phyloP scores from a whole-genome alignment of 306 rosid genomes.

The Quillaja saponaria region DNA sequence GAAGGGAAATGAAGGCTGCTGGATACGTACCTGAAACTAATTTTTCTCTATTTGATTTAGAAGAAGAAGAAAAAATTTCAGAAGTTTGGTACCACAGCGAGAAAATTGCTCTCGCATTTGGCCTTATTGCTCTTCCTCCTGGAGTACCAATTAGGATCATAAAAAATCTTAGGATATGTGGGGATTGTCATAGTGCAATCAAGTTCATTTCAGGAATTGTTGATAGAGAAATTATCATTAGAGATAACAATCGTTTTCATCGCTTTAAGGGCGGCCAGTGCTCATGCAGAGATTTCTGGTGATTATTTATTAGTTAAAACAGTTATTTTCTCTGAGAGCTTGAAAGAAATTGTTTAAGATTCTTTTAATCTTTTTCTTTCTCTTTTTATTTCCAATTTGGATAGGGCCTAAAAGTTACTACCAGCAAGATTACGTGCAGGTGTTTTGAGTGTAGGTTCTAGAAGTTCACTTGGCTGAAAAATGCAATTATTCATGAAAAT shows the following conservation, averaged over 20 bases:
- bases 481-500: too few species aligned
- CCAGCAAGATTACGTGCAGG: too few species aligned
- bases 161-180: constrained; percentile 60
- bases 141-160: constrained; percentile 63
- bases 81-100: constrained; percentile 86
- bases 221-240: constrained; percentile 64
- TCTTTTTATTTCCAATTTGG: too few species aligned
- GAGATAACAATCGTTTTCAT: constrained; percentile 75
- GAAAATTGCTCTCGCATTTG: constrained; percentile 80
- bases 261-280: constrained; percentile 58
- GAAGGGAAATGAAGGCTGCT: constrained; percentile 60
- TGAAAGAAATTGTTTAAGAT: too few species aligned
- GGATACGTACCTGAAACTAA: constrained; percentile 68
- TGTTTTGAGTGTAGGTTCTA: too few species aligned
- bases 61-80: constrained; percentile 72
- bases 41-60: constrained; percentile 69
- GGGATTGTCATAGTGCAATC: constrained; percentile 53
- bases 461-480: too few species aligned
- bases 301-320: constrained; percentile 16
- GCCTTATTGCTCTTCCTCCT: constrained; percentile 70
- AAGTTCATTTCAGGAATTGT: constrained; percentile 62
- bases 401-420: too few species aligned
- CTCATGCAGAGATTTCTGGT: constrained; percentile 76
- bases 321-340: too few species aligned
- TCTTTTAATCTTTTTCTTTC: too few species aligned